Conservation (phyloP, 352 stramenopile species). For the Albugo candida region DNA sequence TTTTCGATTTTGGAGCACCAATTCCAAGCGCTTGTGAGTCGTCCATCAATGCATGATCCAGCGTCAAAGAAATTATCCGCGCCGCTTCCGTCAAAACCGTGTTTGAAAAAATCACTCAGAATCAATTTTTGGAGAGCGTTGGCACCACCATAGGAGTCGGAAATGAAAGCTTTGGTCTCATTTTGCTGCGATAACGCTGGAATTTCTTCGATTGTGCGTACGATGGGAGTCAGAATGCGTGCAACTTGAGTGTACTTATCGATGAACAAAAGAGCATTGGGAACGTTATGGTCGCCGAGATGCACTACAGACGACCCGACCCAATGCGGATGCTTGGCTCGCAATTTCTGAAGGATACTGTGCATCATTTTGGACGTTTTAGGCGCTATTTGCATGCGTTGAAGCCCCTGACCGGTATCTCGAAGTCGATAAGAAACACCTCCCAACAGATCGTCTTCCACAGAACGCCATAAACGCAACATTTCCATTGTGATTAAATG, state of each 20-base stretch:
- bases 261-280: slow-evolving; percentile 91
- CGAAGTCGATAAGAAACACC: slow-evolving; percentile 31
- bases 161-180: slow-evolving; percentile 47
- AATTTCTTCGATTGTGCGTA: slow-evolving; percentile 36
- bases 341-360: slow-evolving; percentile 23
- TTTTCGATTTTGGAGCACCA: slow-evolving; percentile 84
- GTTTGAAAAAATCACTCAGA: slow-evolving; percentile 85
- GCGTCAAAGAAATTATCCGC: slow-evolving; percentile 76
- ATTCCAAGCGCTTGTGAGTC: slow-evolving; percentile 84
- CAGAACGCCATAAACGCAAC: slow-evolving; percentile 40
- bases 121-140: slow-evolving; percentile 63
- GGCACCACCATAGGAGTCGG: slow-evolving; percentile 39
- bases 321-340: slow-evolving; percentile 30
- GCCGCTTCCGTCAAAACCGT: slow-evolving; percentile 83
- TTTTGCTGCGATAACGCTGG: slow-evolving; percentile 16
- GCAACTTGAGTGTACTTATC: slow-evolving; percentile 90
- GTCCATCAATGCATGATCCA: slow-evolving; percentile 81
- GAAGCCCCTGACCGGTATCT: slow-evolving; percentile 44
- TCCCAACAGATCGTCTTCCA: slow-evolving; percentile 34
- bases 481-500: slow-evolving; percentile 39
- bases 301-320: slow-evolving; percentile 83
- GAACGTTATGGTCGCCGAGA: slow-evolving; percentile 88
- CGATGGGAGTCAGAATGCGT: slow-evolving; percentile 39
- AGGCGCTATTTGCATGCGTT: slow-evolving; percentile 40
- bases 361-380: slow-evolving; percentile 35